phyloP scores from a whole-genome alignment of 257 asterid species.

The Linderniella brevidens region DNA sequence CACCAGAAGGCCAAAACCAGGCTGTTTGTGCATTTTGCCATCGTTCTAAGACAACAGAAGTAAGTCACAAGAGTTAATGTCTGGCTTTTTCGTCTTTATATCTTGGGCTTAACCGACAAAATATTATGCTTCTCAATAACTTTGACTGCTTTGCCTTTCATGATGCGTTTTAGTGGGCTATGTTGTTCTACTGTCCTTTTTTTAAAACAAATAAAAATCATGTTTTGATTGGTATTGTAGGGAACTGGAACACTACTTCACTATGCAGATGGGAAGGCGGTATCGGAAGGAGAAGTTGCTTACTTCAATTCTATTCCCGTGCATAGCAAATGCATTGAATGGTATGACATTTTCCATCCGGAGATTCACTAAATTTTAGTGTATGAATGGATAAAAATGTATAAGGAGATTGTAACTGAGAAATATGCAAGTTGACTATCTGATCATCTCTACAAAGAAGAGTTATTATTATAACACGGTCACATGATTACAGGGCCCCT shows the following conservation, averaged over 20 bases:
- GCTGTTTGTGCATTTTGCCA: constrained; percentile 67
- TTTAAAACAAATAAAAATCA: constrained; percentile 1
- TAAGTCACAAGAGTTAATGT: constrained; percentile 13
- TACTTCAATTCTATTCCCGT: constrained; percentile 37
- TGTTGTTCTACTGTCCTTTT: constrained; percentile 1
- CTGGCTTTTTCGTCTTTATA: not conserved
- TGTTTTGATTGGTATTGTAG: constrained; percentile 25
- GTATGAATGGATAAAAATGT: not conserved
- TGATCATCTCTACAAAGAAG: too few relatives aligned
- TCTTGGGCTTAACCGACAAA: too few relatives aligned
- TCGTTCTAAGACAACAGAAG: constrained; percentile 49
- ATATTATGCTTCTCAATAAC: too few relatives aligned
- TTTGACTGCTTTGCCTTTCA: too few relatives aligned
- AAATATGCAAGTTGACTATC: too few relatives aligned
- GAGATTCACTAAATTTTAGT: not conserved
- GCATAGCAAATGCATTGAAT: constrained; percentile 70
- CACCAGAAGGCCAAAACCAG: constrained; percentile 15
- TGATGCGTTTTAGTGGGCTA: not conserved
- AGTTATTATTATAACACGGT: not conserved
- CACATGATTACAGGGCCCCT: constrained; percentile 48
- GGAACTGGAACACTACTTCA: constrained; percentile 52
- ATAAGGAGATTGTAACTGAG: too few relatives aligned
- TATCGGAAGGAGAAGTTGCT: constrained; percentile 19
- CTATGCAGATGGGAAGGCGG: constrained; percentile 65
- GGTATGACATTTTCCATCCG: constrained; percentile 30